A percentile compares a stretch with the other conserved stretches of the same genome.
Evolutionary conservation across 2,329 filamentous ascomycete genomes (phyloP).

Genomic region (Monosporascus ibericus): DNA sequence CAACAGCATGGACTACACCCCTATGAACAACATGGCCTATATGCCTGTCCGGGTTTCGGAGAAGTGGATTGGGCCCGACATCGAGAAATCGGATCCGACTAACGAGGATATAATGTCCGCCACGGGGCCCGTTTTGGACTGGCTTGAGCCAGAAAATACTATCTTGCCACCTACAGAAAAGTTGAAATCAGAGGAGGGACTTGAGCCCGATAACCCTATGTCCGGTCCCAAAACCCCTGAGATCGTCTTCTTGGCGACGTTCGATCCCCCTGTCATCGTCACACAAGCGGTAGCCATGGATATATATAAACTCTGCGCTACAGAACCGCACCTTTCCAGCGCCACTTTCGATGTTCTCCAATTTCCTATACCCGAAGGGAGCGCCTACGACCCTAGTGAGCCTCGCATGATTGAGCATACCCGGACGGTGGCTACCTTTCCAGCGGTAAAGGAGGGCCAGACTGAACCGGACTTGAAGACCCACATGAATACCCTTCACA

Average conservation of each 20-base stretch:
- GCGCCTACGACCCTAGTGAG: conserved; percentile 50
- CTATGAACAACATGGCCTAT: conserved; percentile 30
- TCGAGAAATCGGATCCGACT: conserved; percentile 51
- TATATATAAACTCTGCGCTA: conserved; percentile 52
- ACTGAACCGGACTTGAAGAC: conserved; percentile 24
- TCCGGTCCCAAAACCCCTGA: conserved; percentile 54
- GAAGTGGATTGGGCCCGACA: conserved; percentile 63
- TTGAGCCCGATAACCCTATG: conserved; percentile 39
- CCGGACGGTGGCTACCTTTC: conserved; percentile 39
- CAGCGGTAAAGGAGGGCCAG: conserved; percentile 20
- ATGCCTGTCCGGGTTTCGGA: conserved; percentile 64
- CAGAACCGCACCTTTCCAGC: conserved; percentile 31
- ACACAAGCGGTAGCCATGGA: conserved; percentile 58
- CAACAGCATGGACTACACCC: conserved; percentile 20
- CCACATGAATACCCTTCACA: conserved; percentile 57
- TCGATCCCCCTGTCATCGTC: conserved; percentile 68
- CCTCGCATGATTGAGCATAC: conserved; percentile 47
- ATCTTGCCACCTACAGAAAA: conserved; percentile 44
- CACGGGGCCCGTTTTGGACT: conserved; percentile 50
- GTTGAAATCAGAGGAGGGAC: conserved; percentile 43
- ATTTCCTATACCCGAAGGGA: conserved; percentile 47
- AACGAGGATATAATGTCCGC: conserved; percentile 34
- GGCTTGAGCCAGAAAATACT: conserved; percentile 66
- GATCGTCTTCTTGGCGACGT: conserved; percentile 67
- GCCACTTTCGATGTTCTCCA: conserved; percentile 53